phyloP scores from a whole-genome alignment of 495 filamentous ascomycete genomes.

The Hypoxylon perforatum region DNA sequence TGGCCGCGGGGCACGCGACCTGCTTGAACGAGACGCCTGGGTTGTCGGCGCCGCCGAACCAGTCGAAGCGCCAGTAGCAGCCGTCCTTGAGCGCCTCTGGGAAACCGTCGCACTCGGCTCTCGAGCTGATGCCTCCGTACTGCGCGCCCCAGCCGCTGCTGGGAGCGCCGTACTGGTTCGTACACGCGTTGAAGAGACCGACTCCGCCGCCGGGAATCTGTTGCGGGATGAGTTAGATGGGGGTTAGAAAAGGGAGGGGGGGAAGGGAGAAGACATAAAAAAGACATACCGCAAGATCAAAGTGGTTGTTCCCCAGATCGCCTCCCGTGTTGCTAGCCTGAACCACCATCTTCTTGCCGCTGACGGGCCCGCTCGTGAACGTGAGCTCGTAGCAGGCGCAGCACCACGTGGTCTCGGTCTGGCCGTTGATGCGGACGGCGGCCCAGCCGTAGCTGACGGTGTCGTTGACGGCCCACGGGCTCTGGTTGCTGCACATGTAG shows the following conservation, averaged over 20 bases:
- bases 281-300: conserved; percentile 67
- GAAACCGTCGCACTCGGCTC: conserved; percentile 65
- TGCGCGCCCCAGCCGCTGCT: conserved; percentile 68
- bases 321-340: conserved; percentile 75
- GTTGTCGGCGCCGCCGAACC: conserved; percentile 72
- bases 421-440: conserved; percentile 65
- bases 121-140: conserved; percentile 68
- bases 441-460: conserved; percentile 71
- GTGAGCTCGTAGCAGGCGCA: conserved; percentile 76
- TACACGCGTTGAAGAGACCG: conserved; percentile 72
- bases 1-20: conserved; percentile 68
- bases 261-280: no score
- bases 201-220: conserved; percentile 75
- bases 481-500: conserved; percentile 71
- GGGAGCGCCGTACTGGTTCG: conserved; percentile 68
- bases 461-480: conserved; percentile 71
- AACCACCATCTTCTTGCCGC: conserved; percentile 72
- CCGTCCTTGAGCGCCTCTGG: conserved; percentile 67
- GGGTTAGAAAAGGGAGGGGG: neutral
- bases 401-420: conserved; percentile 69
- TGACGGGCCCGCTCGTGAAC: conserved; percentile 67
- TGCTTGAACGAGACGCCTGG: conserved; percentile 65
- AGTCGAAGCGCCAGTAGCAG: conserved; percentile 78
- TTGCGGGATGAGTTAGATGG: neutral
- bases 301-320: conserved; percentile 68